Base-by-base conservation (phyloP, 1,284 basidiomycete species). In the Hymenochaete sp. region DNA sequence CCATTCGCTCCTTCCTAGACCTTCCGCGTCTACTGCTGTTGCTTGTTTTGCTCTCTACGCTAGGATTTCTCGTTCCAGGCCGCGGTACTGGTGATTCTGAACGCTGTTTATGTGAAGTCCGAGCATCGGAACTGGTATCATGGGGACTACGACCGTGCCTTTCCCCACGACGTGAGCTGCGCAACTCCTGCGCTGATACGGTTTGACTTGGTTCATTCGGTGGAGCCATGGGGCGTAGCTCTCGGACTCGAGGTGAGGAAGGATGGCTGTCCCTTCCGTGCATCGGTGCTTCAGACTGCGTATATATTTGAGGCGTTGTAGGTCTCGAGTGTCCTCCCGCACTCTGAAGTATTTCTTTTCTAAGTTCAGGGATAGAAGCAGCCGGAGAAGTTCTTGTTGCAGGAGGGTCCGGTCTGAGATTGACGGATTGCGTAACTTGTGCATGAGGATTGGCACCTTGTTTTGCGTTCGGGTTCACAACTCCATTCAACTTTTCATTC, bases 181-280 rank as follows among this genome's bases (percentile, higher is more conserved):
- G 73, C 4, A 89, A 68, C 54, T 87, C 86, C 55, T 87, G 84
- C 0, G 86, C 86, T n/a, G 79, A 80, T 7, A 67, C 61, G 0
- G 82, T 88, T 55, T 87, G 84, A 55, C 86, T 89, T 1, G 86
- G 86, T 36, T 69, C 77, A n/a, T 64, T 67, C 13, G 85, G 85
- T 10, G 86, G 85, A 19, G 82, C 82, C 86, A 89, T 89, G 48
- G 31, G 60, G 63, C 57, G 59, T 56, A 51, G 44, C 57, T 52
- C 14, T 53, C 49, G 54, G 38, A 50, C 53, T 31, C 67, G 65
- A 25, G 71, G 71, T 3, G 70, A 70, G 44, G 68, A 65, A 11
- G 64, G 60, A 0, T 63, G 52, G 36, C 74, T 69, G 53, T 65
- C 68, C 40, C 57, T 52, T 18, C 25, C 26, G 26, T 41, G 43